A percentile compares a stretch with the other conserved stretches of the same genome.
phyloP scores from a whole-genome alignment of 352 stramenopile species.

The Pseudoperonospora humuli region DNA sequence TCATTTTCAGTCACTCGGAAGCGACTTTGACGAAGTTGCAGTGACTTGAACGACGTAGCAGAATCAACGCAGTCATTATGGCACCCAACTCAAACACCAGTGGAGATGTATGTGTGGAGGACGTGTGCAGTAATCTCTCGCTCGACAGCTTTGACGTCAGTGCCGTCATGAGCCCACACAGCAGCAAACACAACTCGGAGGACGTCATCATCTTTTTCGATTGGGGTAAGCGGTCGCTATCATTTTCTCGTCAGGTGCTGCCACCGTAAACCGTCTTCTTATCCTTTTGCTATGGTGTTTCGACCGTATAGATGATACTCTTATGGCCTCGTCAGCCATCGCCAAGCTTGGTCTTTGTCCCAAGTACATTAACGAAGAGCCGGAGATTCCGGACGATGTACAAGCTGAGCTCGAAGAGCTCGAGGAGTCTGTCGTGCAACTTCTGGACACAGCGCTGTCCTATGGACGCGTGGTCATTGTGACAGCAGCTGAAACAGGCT shows the following conservation, averaged over 20 bases:
- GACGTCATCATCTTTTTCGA: conserved; percentile 81
- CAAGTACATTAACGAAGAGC: conserved; percentile 84
- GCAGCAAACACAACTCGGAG: conserved; percentile 36
- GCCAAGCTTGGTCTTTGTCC: conserved; percentile 70
- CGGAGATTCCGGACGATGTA: conserved; percentile 63
- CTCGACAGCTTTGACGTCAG: conserved; percentile 49
- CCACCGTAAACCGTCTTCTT: background rate
- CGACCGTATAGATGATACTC: conserved; percentile 52
- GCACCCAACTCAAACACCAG: conserved; percentile 50
- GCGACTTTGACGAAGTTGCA: conserved; percentile 11
- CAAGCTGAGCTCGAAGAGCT: conserved; percentile 63
- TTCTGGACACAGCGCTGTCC: conserved; percentile 63
- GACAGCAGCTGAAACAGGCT: conserved; percentile 85
- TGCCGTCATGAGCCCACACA: conserved; percentile 23
- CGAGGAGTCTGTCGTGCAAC: conserved; percentile 61
- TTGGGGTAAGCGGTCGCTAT: conserved; percentile 45
- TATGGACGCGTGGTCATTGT: conserved; percentile 84
- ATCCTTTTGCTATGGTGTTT: conserved; percentile 3
- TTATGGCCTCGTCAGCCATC: conserved; percentile 77
- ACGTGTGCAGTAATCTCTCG: conserved; percentile 37
- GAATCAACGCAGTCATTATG: conserved; percentile 20
- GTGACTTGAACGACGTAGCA: too few species aligned
- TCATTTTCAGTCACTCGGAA: conserved; percentile 18
- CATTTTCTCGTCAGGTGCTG: background rate
- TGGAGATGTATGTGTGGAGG: conserved; percentile 60